phyloP scores from a whole-genome alignment of 805 yeast species.

The Komagataella populi region DNA sequence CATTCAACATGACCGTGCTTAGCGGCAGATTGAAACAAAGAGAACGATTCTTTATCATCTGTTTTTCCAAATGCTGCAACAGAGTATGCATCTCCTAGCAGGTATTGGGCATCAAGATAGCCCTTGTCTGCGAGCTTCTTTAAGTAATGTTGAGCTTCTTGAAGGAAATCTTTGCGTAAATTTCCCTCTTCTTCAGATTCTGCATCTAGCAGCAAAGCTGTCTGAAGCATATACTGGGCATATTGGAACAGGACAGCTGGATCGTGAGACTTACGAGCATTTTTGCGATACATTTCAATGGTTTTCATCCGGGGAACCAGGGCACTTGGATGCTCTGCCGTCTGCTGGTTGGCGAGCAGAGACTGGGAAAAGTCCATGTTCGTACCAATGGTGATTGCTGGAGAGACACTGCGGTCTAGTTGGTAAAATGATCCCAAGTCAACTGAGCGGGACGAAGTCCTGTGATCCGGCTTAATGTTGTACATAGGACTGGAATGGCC shows the following conservation, averaged over 20 bases:
- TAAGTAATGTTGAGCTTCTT: constrained; percentile 65
- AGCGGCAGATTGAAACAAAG: constrained; percentile 76
- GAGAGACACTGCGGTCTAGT: background rate
- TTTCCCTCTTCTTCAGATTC: constrained; percentile 16
- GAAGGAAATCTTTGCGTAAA: constrained; percentile 42
- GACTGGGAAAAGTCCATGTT: constrained; percentile 3
- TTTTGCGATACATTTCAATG: constrained; percentile 73
- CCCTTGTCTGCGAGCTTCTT: constrained; percentile 68
- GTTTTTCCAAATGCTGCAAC: constrained; percentile 75
- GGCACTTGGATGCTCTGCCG: constrained; percentile 11
- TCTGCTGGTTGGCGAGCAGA: constrained; percentile 3
- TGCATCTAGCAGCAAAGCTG: constrained; percentile 52
- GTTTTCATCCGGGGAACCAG: constrained; percentile 71
- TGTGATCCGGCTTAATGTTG: background rate
- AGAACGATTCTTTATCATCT: constrained; percentile 66
- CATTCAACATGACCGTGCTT: constrained; percentile 88
- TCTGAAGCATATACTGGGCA: constrained; percentile 81
- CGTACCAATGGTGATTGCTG: background rate
- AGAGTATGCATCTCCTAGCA: constrained; percentile 80
- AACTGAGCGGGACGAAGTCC: background rate
- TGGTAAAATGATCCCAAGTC: background rate
- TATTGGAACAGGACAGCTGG: constrained; percentile 81
- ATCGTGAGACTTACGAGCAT: constrained; percentile 75
- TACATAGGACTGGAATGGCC: background rate
- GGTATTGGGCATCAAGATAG: constrained; percentile 80